Conservation (phyloP, 2,329 filamentous ascomycete genomes). For the Aspergillus nomiae region DNA sequence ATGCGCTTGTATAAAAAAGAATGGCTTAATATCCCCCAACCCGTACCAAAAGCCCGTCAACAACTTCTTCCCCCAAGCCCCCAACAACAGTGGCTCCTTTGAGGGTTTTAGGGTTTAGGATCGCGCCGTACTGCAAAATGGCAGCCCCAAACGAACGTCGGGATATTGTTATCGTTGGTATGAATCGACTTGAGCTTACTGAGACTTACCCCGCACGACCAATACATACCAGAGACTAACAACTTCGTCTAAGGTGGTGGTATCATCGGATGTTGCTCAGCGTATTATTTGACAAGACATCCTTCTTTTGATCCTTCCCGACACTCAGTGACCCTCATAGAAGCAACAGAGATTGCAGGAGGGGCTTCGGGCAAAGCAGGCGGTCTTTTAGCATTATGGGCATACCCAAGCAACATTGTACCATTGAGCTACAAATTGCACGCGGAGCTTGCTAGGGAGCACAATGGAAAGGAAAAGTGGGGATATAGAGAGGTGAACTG, state of each 20-base stretch:
- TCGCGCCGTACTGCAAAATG: conserved; percentile 32
- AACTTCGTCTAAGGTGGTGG: conserved; percentile 67
- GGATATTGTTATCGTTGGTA: conserved; percentile 46
- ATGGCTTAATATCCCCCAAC: not conserved
- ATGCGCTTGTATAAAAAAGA: conserved; percentile 13
- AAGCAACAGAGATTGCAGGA: conserved; percentile 82
- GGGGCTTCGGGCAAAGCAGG: conserved; percentile 94
- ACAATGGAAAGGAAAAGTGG: conserved; percentile 77
- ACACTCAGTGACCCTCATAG: conserved; percentile 81
- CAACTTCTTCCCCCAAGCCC: not conserved
- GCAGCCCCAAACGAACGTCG: conserved; percentile 31
- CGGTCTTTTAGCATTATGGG: conserved; percentile 86
- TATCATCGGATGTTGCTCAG: conserved; percentile 88
- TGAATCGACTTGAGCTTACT: conserved; percentile 11
- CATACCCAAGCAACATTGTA: conserved; percentile 81
- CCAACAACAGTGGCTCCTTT: conserved; percentile 27
- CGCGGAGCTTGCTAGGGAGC: conserved; percentile 78
- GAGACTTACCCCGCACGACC: conserved; percentile 25
- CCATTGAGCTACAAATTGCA: conserved; percentile 84
- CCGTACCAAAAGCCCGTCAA: not conserved
- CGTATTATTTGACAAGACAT: conserved; percentile 88
- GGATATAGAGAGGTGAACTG: conserved; percentile 81
- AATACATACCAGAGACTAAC: conserved; percentile 17
- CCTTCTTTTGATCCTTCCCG: conserved; percentile 72
- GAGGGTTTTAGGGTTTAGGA: conserved; percentile 15